Percentiles rank a stretch among this genome's conserved stretches.
These are phyloP conservation scores for Kodamaea hsintzibuensis DNA, from an alignment of 805 yeast species.

Conservation along the genomic window DNA sequence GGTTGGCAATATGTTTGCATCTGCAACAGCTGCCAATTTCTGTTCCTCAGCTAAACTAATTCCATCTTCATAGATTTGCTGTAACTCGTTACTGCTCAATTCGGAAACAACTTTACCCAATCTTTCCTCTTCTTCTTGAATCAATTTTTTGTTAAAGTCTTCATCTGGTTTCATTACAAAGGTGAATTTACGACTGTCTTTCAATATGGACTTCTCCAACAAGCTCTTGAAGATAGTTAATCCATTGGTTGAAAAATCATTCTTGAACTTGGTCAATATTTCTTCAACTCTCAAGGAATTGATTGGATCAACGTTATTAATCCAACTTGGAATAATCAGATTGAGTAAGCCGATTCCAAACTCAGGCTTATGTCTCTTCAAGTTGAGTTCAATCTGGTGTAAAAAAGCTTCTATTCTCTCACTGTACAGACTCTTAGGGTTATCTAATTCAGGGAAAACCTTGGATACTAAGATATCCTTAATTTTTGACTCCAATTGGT, in stretches of 20 bases:
- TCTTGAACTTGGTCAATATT: constrained; percentile 57
- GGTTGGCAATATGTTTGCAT: constrained; percentile 78
- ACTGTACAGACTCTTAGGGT: constrained; percentile 23
- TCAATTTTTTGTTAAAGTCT: constrained; percentile 50
- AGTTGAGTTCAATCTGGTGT: constrained; percentile 81
- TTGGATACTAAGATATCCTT: constrained; percentile 45
- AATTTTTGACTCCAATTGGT: constrained; percentile 52
- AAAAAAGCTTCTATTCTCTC: constrained; percentile 76
- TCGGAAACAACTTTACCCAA: constrained; percentile 36
- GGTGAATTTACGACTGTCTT: constrained; percentile 48
- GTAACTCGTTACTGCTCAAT: constrained; percentile 43
- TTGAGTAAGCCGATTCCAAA: constrained; percentile 81
- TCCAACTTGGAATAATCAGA: constrained; percentile 81
- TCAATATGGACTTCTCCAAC: constrained; percentile 52
- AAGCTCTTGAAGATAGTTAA: constrained; percentile 56
- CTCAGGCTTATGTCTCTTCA: constrained; percentile 85
- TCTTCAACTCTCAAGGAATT: constrained; percentile 64
- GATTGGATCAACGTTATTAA: constrained; percentile 78
- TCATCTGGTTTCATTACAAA: constrained; percentile 76
- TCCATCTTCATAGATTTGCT: constrained; percentile 61
- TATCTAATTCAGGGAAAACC: constrained; percentile 33
- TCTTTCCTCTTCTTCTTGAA: constrained; percentile 56
- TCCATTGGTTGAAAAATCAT: constrained; percentile 55
- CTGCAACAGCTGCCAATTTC: constrained; percentile 55
- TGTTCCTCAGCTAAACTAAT: constrained; percentile 61